Base-by-base conservation (phyloP, 1,284 basidiomycete genomes). In the Pterula multifida region DNA sequence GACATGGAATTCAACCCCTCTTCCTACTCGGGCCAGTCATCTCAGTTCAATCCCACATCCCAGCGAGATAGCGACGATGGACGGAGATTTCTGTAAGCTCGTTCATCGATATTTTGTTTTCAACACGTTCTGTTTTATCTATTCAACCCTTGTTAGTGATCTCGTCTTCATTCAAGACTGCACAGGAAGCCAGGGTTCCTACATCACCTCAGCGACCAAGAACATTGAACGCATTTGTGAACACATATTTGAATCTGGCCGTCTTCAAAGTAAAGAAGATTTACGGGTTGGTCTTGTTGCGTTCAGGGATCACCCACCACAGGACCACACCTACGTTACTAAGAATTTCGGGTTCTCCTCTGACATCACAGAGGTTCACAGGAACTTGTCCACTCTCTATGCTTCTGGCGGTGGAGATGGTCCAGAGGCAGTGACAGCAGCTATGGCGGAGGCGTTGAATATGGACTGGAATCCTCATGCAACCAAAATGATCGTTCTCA, bases 161-260 rank as follows among this genome's bases (percentile, higher is more conserved):
- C 79, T 95, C 54, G 85, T 80, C 61, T 92, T 80, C 68, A 80
- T 95, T 23, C 88, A 94, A 63, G 91, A 95, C 66, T 93, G 90
- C 64, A 95, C 91, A 1, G 91, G 91, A 13, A 86, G 82, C 59
- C 86, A 90, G 60, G 85, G 87, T 36, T 83, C 79, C 61, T 89
- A 89, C 66, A 89, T 87, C 55, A 76, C 83, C 13, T 87, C 89
- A 49, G 93, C 94, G n/a, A 95, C 94, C 3, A 90, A 89, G 71
- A 98, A 99, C 68, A 97, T 98, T 68, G 90, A 95, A 61, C 79
- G 88, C 62, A 99, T 99, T 61, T 96, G 92, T 65, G 89, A 89
- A 52, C 85, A 91, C 68, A 98, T 99, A 60, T 88, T 93, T 65
- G 85, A 92, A 67, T 96, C 93, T 24, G 93, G 95, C 48, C 89